A percentile compares a stretch with the other conserved stretches of the same genome.
phyloP scores from a whole-genome alignment of 2,329 filamentous ascomycete species.

The Aaosphaeria pasadenensis region DNA sequence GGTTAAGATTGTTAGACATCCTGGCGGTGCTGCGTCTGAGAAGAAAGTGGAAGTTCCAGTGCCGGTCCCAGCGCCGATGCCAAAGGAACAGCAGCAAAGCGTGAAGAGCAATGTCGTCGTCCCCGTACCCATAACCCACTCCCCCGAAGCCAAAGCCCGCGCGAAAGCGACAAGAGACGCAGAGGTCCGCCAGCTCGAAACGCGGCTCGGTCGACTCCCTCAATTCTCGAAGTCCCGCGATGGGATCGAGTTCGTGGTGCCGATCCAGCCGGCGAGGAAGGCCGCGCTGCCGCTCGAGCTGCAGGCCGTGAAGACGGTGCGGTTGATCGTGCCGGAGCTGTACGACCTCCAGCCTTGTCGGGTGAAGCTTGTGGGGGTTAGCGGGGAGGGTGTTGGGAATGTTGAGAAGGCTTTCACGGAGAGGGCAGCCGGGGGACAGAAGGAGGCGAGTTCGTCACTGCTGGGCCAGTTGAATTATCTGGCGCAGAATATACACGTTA shows the following conservation, averaged over 20 bases:
- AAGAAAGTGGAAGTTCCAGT: background rate
- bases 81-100: background rate
- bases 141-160: slow-evolving; percentile 57
- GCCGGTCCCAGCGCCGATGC: background rate
- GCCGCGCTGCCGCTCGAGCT: slow-evolving; percentile 60
- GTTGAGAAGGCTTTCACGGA: slow-evolving; percentile 65
- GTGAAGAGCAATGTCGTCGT: no score
- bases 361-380: slow-evolving; percentile 63
- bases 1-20: slow-evolving; percentile 15
- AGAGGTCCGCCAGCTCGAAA: slow-evolving; percentile 71
- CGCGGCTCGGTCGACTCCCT: slow-evolving; percentile 66
- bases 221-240: slow-evolving; percentile 68
- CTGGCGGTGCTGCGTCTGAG: no score
- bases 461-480: slow-evolving; percentile 75
- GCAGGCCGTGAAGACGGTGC: slow-evolving; percentile 60
- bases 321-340: slow-evolving; percentile 65
- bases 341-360: slow-evolving; percentile 70
- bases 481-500: slow-evolving; percentile 64
- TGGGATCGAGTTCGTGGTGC: slow-evolving; percentile 67
- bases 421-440: slow-evolving; percentile 46
- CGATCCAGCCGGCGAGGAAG: slow-evolving; percentile 63
- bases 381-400: slow-evolving; percentile 57
- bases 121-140: slow-evolving; percentile 14
- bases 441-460: slow-evolving; percentile 59
- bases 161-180: slow-evolving; percentile 63